phyloP scores from a whole-genome alignment of 2,329 filamentous ascomycete species.

The Aspergillus pseudotamarii region DNA sequence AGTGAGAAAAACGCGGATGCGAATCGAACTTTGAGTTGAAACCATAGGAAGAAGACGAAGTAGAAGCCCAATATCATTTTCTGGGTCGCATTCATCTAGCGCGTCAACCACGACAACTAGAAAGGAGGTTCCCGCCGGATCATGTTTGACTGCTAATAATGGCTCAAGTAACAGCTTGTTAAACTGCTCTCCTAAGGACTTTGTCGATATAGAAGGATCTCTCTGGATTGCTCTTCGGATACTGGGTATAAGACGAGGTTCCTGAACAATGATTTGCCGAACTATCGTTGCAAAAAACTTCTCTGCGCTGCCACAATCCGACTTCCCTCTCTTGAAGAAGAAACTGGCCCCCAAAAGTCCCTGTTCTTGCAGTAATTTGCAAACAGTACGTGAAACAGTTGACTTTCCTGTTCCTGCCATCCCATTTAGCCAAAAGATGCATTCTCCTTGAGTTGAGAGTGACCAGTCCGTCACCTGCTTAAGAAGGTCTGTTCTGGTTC shows the following conservation, averaged over 20 bases:
- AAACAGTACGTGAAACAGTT: conserved; percentile 35
- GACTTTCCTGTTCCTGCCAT: conserved; percentile 36
- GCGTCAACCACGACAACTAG: conserved; percentile 28
- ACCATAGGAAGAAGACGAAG: conserved; percentile 22
- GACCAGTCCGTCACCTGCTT: conserved; percentile 28
- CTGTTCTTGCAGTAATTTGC: conserved; percentile 21
- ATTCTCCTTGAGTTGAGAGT: conserved; percentile 14
- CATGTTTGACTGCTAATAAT: conserved; percentile 10
- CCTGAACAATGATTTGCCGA: conserved; percentile 29
- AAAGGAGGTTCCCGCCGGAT: background rate
- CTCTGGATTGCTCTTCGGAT: conserved; percentile 24
- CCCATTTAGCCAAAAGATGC: conserved; percentile 40
- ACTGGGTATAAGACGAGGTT: conserved; percentile 29
- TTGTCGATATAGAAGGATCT: conserved; percentile 25
- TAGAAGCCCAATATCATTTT: conserved; percentile 21
- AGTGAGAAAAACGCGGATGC: conserved; percentile 26
- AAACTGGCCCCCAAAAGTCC: conserved; percentile 24
- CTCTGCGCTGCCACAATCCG: conserved; percentile 38
- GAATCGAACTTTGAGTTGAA: conserved; percentile 10
- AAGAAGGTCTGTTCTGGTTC: conserved; percentile 25
- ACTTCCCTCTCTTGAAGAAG: conserved; percentile 39
- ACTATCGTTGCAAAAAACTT: conserved; percentile 43
- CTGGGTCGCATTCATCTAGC: conserved; percentile 28
- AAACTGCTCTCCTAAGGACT: conserved; percentile 30
- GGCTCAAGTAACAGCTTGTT: conserved; percentile 29